Evolutionary conservation across 768 basidiomycete genomes (phyloP).

Genomic region (Panellus pusillus): DNA sequence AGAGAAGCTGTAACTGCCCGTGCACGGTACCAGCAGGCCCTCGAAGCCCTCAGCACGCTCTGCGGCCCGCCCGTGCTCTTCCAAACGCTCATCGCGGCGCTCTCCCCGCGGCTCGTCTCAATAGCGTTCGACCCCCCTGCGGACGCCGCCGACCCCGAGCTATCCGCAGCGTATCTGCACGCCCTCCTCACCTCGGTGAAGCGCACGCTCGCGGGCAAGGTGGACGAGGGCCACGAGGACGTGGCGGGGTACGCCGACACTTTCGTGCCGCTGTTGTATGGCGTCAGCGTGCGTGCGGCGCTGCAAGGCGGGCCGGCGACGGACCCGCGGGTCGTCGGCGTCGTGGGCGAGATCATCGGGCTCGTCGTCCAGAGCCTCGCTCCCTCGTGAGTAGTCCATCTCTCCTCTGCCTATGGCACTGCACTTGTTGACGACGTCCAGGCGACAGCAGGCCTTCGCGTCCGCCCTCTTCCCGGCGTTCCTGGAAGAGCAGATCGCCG

Average conservation of each 20-base stretch:
- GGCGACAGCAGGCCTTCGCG: conserved; percentile 66
- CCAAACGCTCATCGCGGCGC: conserved; percentile 76
- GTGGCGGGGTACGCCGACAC: conserved; percentile 78
- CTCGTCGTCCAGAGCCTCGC: conserved; percentile 64
- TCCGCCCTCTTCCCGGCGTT: conserved; percentile 53
- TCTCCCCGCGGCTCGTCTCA: conserved; percentile 64
- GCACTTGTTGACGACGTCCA: conserved; percentile 29
- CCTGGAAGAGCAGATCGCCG: conserved; percentile 48
- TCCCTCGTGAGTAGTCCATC: conserved; percentile 49
- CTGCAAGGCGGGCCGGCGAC: conserved; percentile 35
- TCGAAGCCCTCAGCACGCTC: conserved; percentile 68
- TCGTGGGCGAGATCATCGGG: conserved; percentile 66
- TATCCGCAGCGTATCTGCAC: conserved; percentile 81
- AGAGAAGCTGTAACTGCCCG: conserved; percentile 55
- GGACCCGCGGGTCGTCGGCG: conserved; percentile 54
- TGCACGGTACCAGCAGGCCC: conserved; percentile 63
- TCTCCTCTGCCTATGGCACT: conserved; percentile 2
- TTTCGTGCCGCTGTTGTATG: conserved; percentile 70
- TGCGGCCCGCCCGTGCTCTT: conserved; percentile 80
- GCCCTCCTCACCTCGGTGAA: conserved; percentile 73
- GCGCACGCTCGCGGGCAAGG: conserved; percentile 52
- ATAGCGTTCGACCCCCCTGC: conserved; percentile 7
- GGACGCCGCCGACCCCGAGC: conserved; percentile 47
- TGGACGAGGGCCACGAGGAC: conserved; percentile 60
- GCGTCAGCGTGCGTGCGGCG: conserved; percentile 52